phyloP scores from a whole-genome alignment of 768 basidiomycete species.

The Tremella yokohamensis region DNA sequence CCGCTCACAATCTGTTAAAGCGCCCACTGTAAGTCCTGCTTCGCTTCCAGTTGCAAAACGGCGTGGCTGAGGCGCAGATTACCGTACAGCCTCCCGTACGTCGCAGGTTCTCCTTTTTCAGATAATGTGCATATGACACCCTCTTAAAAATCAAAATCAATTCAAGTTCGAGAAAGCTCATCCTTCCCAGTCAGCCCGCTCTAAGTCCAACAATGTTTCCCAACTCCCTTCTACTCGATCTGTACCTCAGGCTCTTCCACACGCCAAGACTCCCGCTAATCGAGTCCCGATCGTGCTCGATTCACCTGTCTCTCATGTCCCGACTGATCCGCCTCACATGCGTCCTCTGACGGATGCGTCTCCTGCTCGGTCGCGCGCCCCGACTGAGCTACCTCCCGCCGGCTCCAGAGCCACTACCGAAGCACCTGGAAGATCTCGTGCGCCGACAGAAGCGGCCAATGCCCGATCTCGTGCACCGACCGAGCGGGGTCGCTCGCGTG shows the following conservation, averaged over 20 bases:
- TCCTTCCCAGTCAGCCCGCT: conserved; percentile 8
- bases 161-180: conserved; percentile 15
- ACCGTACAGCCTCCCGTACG: conserved; percentile 45
- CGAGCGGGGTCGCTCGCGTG: too few relatives aligned
- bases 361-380: too few relatives aligned
- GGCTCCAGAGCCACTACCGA: too few relatives aligned
- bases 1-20: conserved; percentile 17
- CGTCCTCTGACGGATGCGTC: too few relatives aligned
- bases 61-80: conserved; percentile 21
- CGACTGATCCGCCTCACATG: too few relatives aligned
- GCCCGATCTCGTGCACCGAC: too few relatives aligned
- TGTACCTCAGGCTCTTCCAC: not conserved
- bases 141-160: conserved; percentile 12
- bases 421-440: too few relatives aligned
- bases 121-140: conserved; percentile 2
- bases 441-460: too few relatives aligned
- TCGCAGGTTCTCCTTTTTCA: conserved; percentile 10
- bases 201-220: not conserved
- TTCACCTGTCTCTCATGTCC: too few relatives aligned
- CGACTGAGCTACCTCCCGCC: too few relatives aligned
- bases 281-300: not conserved
- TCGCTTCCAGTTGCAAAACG: not conserved
- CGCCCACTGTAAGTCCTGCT: conserved; percentile 37
- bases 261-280: conserved; percentile 17
- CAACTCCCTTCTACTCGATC: not conserved